These are phyloP conservation scores for Pseudozyma pruni DNA, from an alignment of 1,284 basidiomycete genomes.

Conservation along the genomic window DNA sequence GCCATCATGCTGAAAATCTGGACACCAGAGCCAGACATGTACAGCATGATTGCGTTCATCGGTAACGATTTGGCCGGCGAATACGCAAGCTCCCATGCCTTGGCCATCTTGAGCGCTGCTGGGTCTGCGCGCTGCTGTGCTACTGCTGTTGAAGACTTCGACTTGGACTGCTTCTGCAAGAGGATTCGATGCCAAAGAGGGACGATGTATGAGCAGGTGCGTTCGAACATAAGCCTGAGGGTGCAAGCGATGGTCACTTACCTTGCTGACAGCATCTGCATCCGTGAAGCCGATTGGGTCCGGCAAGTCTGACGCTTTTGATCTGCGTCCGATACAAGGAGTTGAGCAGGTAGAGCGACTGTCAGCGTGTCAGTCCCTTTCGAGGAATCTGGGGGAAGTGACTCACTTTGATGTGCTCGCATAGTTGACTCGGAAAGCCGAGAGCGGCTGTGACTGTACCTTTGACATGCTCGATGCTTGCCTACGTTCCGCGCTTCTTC, in stretches of 20 bases:
- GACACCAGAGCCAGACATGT: conserved; percentile 64
- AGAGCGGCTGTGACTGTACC: conserved; percentile 27
- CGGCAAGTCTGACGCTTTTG: conserved; percentile 26
- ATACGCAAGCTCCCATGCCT: conserved; percentile 64
- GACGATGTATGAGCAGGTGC: neutral
- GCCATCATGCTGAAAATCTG: conserved; percentile 68
- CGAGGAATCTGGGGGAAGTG: neutral
- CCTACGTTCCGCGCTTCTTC: too few relatives aligned
- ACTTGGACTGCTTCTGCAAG: conserved; percentile 31
- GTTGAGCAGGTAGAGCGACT: neutral
- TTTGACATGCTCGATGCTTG: conserved; percentile 16
- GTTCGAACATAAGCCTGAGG: neutral
- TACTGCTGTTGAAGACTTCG: conserved; percentile 24
- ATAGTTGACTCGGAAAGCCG: conserved; percentile 44
- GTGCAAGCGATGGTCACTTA: neutral
- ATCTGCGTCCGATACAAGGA: conserved; percentile 1
- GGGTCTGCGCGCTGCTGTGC: conserved; percentile 39
- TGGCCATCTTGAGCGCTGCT: conserved; percentile 56
- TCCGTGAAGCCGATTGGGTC: conserved; percentile 41
- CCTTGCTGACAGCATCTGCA: conserved; percentile 38
- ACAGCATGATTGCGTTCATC: conserved; percentile 67
- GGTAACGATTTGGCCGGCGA: conserved; percentile 63
- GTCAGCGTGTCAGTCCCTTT: neutral
- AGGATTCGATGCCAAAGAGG: neutral
- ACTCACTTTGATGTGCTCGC: conserved; percentile 40